These are phyloP conservation scores for Leccinum glutinopallens DNA, from an alignment of 1,284 basidiomycete species.

Conservation along the genomic window DNA sequence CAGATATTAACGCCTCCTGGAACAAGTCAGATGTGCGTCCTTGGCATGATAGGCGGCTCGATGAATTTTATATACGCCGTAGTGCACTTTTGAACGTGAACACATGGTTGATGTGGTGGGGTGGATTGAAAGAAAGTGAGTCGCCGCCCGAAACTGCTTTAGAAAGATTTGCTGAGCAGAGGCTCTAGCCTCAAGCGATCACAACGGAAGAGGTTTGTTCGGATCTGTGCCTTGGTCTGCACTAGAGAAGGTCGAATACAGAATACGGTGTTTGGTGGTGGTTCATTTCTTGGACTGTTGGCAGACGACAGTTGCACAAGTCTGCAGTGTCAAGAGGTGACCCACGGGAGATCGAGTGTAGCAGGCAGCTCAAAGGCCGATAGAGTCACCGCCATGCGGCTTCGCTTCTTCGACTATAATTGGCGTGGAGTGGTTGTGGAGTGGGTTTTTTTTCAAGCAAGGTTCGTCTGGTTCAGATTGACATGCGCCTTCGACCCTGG, in stretches of 20 bases:
- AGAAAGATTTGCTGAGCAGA: neutral
- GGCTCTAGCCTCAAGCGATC: neutral
- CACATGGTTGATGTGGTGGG: neutral
- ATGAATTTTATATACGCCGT: neutral
- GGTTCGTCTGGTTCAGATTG: neutral
- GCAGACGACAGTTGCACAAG: neutral
- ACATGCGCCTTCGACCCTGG: neutral
- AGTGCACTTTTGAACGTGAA: neutral
- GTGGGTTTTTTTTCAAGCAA: neutral
- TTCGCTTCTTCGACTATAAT: neutral
- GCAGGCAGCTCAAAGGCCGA: slow-evolving; percentile 10
- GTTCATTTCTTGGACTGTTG: neutral
- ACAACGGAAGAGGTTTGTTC: neutral
- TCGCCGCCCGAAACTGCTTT: neutral
- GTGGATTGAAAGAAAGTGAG: neutral
- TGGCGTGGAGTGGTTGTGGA: neutral
- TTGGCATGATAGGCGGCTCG: neutral
- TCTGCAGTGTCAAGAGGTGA: neutral
- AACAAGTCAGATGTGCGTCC: neutral
- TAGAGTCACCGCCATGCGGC: neutral
- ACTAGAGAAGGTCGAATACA: neutral
- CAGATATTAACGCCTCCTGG: neutral
- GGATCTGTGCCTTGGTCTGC: neutral
- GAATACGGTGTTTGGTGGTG: neutral
- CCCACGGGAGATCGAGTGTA: neutral